These are phyloP conservation scores for Nothomitra cinnamomea DNA, from an alignment of 2,329 filamentous ascomycete species.

Conservation along the genomic window DNA sequence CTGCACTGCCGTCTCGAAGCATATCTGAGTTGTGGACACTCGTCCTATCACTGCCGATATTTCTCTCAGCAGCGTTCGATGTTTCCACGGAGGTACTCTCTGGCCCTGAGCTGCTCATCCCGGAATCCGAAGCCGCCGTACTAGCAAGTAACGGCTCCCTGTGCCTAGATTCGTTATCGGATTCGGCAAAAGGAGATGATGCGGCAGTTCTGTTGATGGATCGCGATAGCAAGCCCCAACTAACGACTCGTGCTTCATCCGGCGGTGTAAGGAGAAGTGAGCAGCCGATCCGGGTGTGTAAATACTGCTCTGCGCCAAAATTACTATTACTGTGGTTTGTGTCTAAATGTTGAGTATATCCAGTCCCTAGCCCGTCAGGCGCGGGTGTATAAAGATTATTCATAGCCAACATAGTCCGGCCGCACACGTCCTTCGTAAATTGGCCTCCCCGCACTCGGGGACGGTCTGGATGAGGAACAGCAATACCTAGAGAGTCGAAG, in stretches of 20 bases:
- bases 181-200: slow-evolving; percentile 19
- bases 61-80: background rate
- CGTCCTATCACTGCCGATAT: background rate
- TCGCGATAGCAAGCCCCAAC: slow-evolving; percentile 14
- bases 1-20: background rate
- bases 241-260: slow-evolving; percentile 23
- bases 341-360: background rate
- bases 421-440: slow-evolving; percentile 13
- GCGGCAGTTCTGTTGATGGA: slow-evolving; percentile 13
- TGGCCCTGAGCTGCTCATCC: background rate
- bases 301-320: background rate
- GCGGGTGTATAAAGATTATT: slow-evolving; percentile 9
- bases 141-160: slow-evolving; percentile 6
- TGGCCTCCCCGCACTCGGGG: slow-evolving; percentile 15
- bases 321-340: background rate
- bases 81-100: background rate
- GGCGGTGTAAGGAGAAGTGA: slow-evolving; percentile 25
- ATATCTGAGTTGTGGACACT: background rate
- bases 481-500: slow-evolving; percentile 34
- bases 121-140: background rate
- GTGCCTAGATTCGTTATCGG: slow-evolving; percentile 15
- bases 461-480: slow-evolving; percentile 27
- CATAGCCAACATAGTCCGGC: slow-evolving; percentile 12
- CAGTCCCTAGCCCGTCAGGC: background rate
- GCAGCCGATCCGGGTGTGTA: slow-evolving; percentile 10